A percentile compares a stretch with the other conserved stretches of the same genome.
phyloP scores from a whole-genome alignment of 2,329 filamentous ascomycete species.

The Macrophomina phaseolina region DNA sequence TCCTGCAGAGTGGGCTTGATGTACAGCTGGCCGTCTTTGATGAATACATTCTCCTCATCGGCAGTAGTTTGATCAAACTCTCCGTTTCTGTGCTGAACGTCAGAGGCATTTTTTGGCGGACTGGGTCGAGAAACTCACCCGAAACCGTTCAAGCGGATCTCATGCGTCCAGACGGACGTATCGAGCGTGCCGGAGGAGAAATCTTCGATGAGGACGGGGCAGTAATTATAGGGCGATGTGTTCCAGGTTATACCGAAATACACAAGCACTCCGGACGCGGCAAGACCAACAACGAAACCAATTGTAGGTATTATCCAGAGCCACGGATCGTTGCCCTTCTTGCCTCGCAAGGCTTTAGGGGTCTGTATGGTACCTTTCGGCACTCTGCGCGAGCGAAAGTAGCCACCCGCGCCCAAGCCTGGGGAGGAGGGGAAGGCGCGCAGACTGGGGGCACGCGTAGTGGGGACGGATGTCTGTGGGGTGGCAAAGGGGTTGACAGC shows the following conservation, averaged over 20 bases:
- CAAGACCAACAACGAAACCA: conserved; percentile 12
- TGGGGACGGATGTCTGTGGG: conserved; percentile 1
- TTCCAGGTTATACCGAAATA: conserved; percentile 2
- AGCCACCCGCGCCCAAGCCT: not conserved
- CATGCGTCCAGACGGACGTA: conserved; percentile 54
- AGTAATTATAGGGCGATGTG: conserved; percentile 13
- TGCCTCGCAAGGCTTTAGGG: conserved; percentile 12
- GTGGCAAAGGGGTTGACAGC: conserved; percentile 18
- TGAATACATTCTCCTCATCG: conserved; percentile 58
- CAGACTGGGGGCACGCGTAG: not conserved
- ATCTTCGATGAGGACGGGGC: conserved; percentile 18
- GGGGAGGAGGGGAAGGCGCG: conserved; percentile 12
- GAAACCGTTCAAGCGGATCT: conserved; percentile 52
- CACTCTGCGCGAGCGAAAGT: conserved; percentile 7
- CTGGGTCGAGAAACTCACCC: conserved; percentile 30
- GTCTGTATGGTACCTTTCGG: conserved; percentile 24
- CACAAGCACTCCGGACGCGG: conserved; percentile 6
- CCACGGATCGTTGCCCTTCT: conserved; percentile 17
- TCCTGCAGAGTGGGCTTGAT: conserved; percentile 28
- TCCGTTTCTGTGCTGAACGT: conserved; percentile 39
- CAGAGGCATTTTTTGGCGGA: not conserved
- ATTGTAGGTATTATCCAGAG: conserved; percentile 23
- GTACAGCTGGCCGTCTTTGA: conserved; percentile 45
- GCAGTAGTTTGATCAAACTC: conserved; percentile 62
- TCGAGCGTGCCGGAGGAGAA: conserved; percentile 24